Conservation (phyloP, 2,329 filamentous ascomycete genomes). For the Sarocladiaceae sp. region DNA sequence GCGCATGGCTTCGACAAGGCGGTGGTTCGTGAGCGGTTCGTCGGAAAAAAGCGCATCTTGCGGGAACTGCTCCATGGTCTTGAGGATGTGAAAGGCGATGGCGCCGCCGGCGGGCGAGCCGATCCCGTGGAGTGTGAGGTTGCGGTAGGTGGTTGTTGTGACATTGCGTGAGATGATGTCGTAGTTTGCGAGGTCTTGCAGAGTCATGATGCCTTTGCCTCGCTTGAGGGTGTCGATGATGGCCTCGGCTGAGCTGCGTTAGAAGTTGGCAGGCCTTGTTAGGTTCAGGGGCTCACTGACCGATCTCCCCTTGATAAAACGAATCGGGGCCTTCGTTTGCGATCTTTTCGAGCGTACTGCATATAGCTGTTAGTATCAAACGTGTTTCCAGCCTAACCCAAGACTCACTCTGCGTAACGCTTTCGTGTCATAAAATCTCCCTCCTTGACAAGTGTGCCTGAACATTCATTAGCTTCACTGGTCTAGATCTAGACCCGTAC, state of each 20-base stretch:
- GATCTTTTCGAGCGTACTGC: conserved; percentile 65
- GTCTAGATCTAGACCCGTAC: not conserved
- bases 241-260: conserved; percentile 48
- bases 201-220: conserved; percentile 76
- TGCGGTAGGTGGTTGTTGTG: conserved; percentile 59
- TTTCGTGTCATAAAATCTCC: conserved; percentile 76
- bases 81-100: conserved; percentile 69
- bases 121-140: conserved; percentile 62
- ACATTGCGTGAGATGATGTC: conserved; percentile 58
- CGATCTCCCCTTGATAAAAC: conserved; percentile 68
- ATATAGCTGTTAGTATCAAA: not conserved
- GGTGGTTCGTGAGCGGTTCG: conserved; percentile 67
- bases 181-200: conserved; percentile 72
- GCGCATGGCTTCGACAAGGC: conserved; percentile 79
- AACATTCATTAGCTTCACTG: not conserved
- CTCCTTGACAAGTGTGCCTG: conserved; percentile 57
- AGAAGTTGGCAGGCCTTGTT: not conserved
- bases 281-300: conserved; percentile 16
- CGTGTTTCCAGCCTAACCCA: too few relatives aligned
- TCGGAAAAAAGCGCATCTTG: conserved; percentile 42
- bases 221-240: conserved; percentile 64
- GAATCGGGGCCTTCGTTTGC: conserved; percentile 64
- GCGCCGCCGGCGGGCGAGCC: conserved; percentile 73
- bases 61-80: conserved; percentile 73
- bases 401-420: conserved; percentile 60